phyloP scores from a whole-genome alignment of 495 filamentous ascomycete species.

The Cercophora scortea region DNA sequence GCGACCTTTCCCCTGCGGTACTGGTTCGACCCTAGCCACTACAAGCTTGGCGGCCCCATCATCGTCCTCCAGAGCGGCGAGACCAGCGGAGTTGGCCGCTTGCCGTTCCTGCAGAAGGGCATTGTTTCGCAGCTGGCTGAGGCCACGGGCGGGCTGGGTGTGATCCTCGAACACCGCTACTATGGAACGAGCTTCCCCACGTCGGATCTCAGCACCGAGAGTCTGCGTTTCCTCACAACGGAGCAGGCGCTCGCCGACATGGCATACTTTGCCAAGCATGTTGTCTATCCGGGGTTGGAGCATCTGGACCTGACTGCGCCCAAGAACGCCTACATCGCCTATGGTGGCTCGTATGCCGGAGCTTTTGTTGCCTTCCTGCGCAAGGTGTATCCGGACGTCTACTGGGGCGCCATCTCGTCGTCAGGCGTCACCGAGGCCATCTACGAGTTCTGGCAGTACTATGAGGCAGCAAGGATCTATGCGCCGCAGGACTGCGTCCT shows the following conservation, averaged over 20 bases:
- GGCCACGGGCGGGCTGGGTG: conserved; percentile 59
- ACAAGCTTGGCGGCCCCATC: conserved; percentile 62
- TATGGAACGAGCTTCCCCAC: conserved; percentile 58
- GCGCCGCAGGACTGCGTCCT: conserved; percentile 43
- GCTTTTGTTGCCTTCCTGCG: conserved; percentile 64
- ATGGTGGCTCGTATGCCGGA: conserved; percentile 70
- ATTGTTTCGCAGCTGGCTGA: conserved; percentile 54
- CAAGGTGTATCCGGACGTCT: conserved; percentile 59
- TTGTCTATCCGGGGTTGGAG: conserved; percentile 59
- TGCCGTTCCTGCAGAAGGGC: conserved; percentile 63
- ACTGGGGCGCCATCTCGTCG: conserved; percentile 60
- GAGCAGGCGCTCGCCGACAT: conserved; percentile 67
- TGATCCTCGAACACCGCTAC: conserved; percentile 71
- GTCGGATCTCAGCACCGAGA: conserved; percentile 52
- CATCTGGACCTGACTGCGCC: conserved; percentile 49
- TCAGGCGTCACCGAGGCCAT: conserved; percentile 66
- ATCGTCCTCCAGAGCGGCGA: conserved; percentile 65
- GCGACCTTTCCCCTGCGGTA: conserved; percentile 57
- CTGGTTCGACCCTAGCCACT: conserved; percentile 63
- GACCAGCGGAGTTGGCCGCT: conserved; percentile 44
- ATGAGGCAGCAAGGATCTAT: conserved; percentile 53
- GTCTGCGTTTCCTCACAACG: conserved; percentile 65
- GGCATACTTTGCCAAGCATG: conserved; percentile 62
- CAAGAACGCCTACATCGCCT: conserved; percentile 56
- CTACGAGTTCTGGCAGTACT: conserved; percentile 66